Base-by-base conservation (phyloP, 2,329 filamentous ascomycete genomes). In the Aspergillus fijiensis region DNA sequence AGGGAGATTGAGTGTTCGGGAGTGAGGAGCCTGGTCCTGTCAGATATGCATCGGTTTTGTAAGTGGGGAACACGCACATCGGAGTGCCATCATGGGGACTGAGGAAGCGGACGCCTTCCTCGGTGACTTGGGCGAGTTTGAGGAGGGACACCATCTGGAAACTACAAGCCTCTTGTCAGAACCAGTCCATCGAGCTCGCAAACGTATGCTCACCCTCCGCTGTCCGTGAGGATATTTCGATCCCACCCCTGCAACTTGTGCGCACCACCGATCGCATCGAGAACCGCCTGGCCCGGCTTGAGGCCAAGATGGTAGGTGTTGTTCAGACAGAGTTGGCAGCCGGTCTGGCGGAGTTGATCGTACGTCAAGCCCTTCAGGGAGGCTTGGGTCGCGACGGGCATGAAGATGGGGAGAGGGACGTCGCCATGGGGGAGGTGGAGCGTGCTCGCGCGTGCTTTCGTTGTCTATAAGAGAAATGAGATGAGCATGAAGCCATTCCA, bases 121-220 rank as follows among this genome's bases (percentile, higher is more conserved):
- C 96, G 0, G 95, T 98, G 62, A 99, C 88, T 64, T 89, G 93
- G 55, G 95, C 95, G 55, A 99, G 86, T 74, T 96, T 91, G 55
- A 99, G 85, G 35, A 99, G 83, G 63, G 92, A 97, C 58, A 99
- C 96, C 95, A 99, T 99, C 77, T 99, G 95, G 77, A 99, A 99
- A 61, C 94, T 96, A 49, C 14, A 21, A 3, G 42, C 33, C 12
- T 16, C 6, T 12, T 45, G 27, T 59, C 39, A 56, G 49, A 16
- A 23, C n/a, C 4, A 14, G 39, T 19, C 11, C 25, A 49, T 52
- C 53, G 11, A 60, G 10, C 19, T 7, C 12, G 19, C 10, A 5
- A 5, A 42, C 29, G 45, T n/a, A 2, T 45, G 39, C 79, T 72
- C 63, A 80, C 79, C 78, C 79, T 70, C 81, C 81, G 64, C 80